Base-by-base conservation (phyloP, 176 grass and related monocot species). In the Pontederia crassipes region DNA sequence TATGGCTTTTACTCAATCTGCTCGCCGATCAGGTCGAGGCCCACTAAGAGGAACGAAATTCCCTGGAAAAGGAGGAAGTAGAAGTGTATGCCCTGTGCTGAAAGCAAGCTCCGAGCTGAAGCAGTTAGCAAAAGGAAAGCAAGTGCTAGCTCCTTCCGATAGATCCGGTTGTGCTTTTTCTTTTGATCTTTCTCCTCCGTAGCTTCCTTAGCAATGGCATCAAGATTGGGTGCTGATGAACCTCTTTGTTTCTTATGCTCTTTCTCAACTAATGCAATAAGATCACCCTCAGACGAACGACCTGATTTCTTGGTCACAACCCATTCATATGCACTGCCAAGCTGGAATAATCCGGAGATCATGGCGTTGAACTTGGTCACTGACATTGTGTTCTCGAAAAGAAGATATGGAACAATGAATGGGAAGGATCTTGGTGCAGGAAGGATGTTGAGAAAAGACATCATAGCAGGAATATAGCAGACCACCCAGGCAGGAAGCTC, bases 331-430 rank as follows among this genome's bases (percentile, higher is more conserved):
- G 51, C 51, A 54, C 51, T 54, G 5, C 51, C 51, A 8, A 54
- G 51, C 51, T 54, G 51, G 11, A 54, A 57, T 8, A 57, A 18
- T 18, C 14, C 16, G 5, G 54, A 24, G 54, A 57, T 57, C 54
- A 57, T 57, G 9, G 54, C 17, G n/a, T 57, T 57, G 54, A 57
- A 57, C 54, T 57, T 57, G 54, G 54, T 57, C 54, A 57, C 54
- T 18, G 54, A 57, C 54, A 24, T 24, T n/a, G 54, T 57, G 54
- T 57, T 57, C 51, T 54, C 51, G 11, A 54, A 54, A 54, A 54
- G 51, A 54, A 54, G 51, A 54, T 54, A 54, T n/a, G 54, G 54
- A n/a, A 57, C 54, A 7, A 57, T 57, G n/a, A 57, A 57, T 4
- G 17, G 54, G 17, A 57, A 57, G 14, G 54, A 57, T 24, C 54